Base-by-base conservation (phyloP, 2,329 filamentous ascomycete species). In the Exserohilum rostratum region DNA sequence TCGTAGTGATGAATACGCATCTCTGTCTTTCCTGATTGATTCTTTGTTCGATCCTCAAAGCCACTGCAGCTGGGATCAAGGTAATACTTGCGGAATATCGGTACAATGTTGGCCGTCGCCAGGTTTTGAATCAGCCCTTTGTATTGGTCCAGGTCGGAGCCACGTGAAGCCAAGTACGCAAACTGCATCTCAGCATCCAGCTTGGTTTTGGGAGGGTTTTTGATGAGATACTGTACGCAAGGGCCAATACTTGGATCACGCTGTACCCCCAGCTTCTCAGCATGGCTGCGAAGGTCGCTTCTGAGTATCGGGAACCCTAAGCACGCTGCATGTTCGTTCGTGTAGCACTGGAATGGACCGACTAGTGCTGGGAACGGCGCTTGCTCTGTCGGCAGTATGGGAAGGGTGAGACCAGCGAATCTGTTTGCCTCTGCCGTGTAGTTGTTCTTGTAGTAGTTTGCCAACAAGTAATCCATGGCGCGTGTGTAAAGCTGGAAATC, bases 191-290 rank as follows among this genome's bases (percentile, higher is more conserved):
- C 82, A 0, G 93, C 95, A 53, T 88, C 85, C 6, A 79, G 76
- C 18, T 83, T 82, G 34, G 83, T 87, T 51, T 81, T 81, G 1
- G 95, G 93, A 29, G 93, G 92, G 2, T 83, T 85, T 27, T 83
- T 82, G 25, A 93, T 78, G 35, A 99, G 79, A 22, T 85, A 83
- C 35, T 89, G 87, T 11, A 96, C 85, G 68, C 92, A 96, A 22
- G 88, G 85, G 1, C 81, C 80, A 57, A 98, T 89, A 0, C 87
- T 85, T 0, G 96, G 95, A 72, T 99, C 88, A 48, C 84, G 78
- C n/a, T 84, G 83, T 5, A 99, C 92, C 1, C 92, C 93, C 66
- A 99, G 92, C 77, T 95, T 93, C 50, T 83, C 80, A 13, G 92
- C 90, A 78, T 98, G 91, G 10, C 83, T 78, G 56, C 90, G 87